phyloP scores from a whole-genome alignment of 176 grass and related monocot genomes.

The Juncus effusus region DNA sequence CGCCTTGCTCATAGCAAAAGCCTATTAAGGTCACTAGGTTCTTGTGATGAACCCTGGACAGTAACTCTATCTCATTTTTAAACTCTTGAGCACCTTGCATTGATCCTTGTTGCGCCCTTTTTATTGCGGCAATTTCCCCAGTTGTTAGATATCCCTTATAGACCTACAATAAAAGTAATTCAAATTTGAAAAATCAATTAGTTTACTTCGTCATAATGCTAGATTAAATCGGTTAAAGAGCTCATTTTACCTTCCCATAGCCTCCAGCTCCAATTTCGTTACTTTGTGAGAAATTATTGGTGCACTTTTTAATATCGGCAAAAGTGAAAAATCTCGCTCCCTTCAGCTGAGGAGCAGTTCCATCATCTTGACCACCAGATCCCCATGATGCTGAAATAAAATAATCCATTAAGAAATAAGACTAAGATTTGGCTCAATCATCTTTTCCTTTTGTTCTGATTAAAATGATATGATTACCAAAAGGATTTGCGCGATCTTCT shows the following conservation, averaged over 20 bases:
- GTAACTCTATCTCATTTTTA: constrained; percentile 88
- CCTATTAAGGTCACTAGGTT: constrained; percentile 78
- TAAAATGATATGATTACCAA: constrained; percentile 42
- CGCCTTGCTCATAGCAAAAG: constrained; percentile 83
- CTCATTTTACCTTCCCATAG: constrained; percentile 70
- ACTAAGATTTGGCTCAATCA: constrained; percentile 1
- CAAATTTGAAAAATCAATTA: neutral
- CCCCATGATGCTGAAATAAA: constrained; percentile 70
- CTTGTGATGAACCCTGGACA: constrained; percentile 88
- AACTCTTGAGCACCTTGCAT: constrained; percentile 83
- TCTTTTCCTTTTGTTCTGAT: constrained; percentile 15
- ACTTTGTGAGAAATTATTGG: constrained; percentile 57
- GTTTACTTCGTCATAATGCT: too few relatives aligned
- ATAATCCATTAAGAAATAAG: constrained; percentile 12
- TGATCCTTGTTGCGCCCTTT: constrained; percentile 70
- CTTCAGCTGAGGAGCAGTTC: constrained; percentile 67
- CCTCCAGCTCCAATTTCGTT: constrained; percentile 76
- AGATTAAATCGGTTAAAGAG: neutral
- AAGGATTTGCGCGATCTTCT: constrained; percentile 44
- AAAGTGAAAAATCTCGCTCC: constrained; percentile 74
- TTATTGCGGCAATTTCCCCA: constrained; percentile 60
- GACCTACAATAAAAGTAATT: constrained; percentile 44
- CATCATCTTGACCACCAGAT: constrained; percentile 42
- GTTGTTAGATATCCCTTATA: constrained; percentile 61
- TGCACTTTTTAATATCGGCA: constrained; percentile 71